Evolutionary conservation across 163 green algal genomes (phyloP), one percentile per base, ranked within the genome.

Genomic region (Scenedesmus sp.): DNA sequence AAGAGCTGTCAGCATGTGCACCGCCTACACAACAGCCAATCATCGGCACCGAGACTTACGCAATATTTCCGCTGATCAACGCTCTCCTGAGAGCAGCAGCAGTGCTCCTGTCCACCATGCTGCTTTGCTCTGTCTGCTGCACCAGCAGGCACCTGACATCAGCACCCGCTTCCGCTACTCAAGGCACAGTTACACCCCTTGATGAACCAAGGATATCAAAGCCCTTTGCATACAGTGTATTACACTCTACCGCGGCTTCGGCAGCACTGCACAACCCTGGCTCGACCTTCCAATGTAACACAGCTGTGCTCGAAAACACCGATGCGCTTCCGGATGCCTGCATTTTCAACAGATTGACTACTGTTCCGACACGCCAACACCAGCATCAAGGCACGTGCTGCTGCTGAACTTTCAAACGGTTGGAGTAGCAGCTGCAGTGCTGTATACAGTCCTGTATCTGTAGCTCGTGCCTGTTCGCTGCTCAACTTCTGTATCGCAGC

Each of bases 281-380:
- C 70, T 16, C 70, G 52, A 79, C 70, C 70, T 79, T 79, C 70
- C 70, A 52, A 79, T 52, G 70, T 79, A 79, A 79, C 70, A 79
- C 70, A 79, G 70, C 2, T 52, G 23, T 13, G 20, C 3, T 73
- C 12, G 1, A 5, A 13, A 73, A 3, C 73, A 82, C 3, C 73
- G 5, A 77, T 1, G 16, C 18, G 67, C 67, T n/a, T 34, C 67
- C 26, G 26, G 26, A 26, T n/a, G 67, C 18, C 13, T n/a, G 67
- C 67, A 77, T 26, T 26, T 26, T 26, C 26, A 26, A 26, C 26
- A 26, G 26, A 26, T 26, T 26, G 26, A 26, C 26, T 26, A 26
- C 26, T 26, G 26, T 26, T 26, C 26, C 52, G 46, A 52, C 9
- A 54, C 70, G 0, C 8, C 23, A 1, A 54, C 62, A 18, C 62